Conservation (phyloP, 108 stramenopile genomes). For the Discostella stelligeroides region DNA sequence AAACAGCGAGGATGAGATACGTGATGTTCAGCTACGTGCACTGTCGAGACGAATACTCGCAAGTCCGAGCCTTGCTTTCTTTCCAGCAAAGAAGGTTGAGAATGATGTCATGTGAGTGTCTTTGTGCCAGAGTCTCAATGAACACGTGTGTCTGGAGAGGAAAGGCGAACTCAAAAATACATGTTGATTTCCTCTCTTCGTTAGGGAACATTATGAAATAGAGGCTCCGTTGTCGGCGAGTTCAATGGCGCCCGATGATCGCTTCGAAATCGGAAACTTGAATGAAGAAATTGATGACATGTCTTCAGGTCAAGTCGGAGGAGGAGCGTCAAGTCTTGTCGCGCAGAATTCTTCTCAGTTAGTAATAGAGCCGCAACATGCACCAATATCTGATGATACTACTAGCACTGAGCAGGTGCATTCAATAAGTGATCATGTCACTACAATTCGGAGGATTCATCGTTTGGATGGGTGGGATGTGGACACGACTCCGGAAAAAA, state of each 20-base stretch:
- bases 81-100: slow-evolving; percentile 77
- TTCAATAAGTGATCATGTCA: slow-evolving; percentile 56
- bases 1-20: slow-evolving; percentile 55
- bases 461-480: slow-evolving; percentile 82
- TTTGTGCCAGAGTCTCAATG: too few species aligned
- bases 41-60: slow-evolving; percentile 76
- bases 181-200: slow-evolving; percentile 1
- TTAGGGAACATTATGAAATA: slow-evolving; percentile 27
- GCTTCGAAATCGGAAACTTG: slow-evolving; percentile 21
- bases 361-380: slow-evolving; percentile 1
- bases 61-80: slow-evolving; percentile 68
- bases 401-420: background rate
- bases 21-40: slow-evolving; percentile 79
- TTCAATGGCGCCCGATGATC: slow-evolving; percentile 5
- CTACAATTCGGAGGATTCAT: slow-evolving; percentile 56
- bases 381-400: background rate
- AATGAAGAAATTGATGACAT: slow-evolving; percentile 7
- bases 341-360: background rate
- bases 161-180: background rate
- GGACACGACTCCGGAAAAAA: slow-evolving; percentile 77
- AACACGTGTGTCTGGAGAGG: slow-evolving; percentile 42
- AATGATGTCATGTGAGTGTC: slow-evolving; percentile 75
- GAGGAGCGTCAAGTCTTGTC: slow-evolving; percentile 2
- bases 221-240: background rate
- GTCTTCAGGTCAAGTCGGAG: slow-evolving; percentile 7